phyloP scores from a whole-genome alignment of 495 filamentous ascomycete genomes.

The Aspergillus bertholletiae region DNA sequence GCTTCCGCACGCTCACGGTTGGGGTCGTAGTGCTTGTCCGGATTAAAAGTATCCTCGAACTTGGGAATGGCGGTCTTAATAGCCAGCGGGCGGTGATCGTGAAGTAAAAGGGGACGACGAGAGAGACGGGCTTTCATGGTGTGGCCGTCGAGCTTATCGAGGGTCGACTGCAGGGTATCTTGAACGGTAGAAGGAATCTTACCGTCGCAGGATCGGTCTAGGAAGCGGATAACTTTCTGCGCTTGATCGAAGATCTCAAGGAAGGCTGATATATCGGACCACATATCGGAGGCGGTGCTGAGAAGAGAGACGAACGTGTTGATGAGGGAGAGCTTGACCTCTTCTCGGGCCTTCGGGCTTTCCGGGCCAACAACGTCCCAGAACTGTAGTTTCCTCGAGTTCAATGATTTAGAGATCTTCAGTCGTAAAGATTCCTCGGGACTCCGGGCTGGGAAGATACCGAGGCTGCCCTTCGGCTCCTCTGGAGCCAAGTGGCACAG shows the following conservation, averaged over 20 bases:
- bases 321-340: conserved; percentile 57
- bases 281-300: conserved; percentile 57
- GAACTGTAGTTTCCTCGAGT: conserved; percentile 37
- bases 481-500: conserved; percentile 64
- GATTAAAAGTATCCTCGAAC: conserved; percentile 95
- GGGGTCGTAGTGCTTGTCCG: conserved; percentile 92
- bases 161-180: conserved; percentile 30
- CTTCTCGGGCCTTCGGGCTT: conserved; percentile 28
- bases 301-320: conserved; percentile 55
- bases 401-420: conserved; percentile 21
- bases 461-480: conserved; percentile 38
- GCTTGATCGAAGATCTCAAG: conserved; percentile 66
- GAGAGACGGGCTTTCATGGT: conserved; percentile 54
- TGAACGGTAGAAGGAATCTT: conserved; percentile 45
- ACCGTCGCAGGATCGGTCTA: conserved; percentile 47
- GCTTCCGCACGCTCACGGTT: conserved; percentile 80
- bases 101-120: conserved; percentile 78
- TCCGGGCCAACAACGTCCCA: conserved; percentile 48
- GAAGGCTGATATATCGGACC: conserved; percentile 66
- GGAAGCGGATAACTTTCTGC: conserved; percentile 49
- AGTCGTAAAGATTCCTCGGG: conserved; percentile 52
- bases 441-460: conserved; percentile 61
- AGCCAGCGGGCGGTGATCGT: conserved; percentile 83
- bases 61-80: conserved; percentile 89
- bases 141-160: conserved; percentile 39